Conservation (phyloP, 495 filamentous ascomycete genomes). For the Penicillium atrosanguineum region DNA sequence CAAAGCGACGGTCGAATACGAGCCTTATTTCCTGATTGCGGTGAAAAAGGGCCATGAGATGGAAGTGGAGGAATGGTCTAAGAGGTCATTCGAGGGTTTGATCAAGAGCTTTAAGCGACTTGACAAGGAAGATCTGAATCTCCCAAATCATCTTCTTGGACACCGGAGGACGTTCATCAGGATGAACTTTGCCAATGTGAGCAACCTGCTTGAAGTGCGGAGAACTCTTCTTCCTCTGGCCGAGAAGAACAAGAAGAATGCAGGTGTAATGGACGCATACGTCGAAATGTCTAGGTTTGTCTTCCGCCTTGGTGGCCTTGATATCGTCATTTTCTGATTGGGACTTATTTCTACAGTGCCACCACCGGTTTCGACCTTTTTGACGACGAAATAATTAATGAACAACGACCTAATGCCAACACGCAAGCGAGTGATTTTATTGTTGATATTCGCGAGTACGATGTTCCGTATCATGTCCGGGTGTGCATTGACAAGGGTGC, state of each 20-base stretch:
- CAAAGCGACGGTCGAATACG: conserved; percentile 94
- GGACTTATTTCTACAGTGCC: conserved; percentile 47
- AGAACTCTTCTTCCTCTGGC: conserved; percentile 84
- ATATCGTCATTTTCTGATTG: background rate
- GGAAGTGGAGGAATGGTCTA: conserved; percentile 95
- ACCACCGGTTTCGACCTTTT: conserved; percentile 92
- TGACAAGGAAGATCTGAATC: conserved; percentile 90
- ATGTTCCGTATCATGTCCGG: conserved; percentile 98
- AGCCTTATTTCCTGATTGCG: conserved; percentile 93
- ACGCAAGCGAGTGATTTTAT: conserved; percentile 94
- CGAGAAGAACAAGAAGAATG: conserved; percentile 92
- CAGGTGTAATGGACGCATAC: conserved; percentile 97
- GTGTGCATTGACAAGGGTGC: conserved; percentile 92
- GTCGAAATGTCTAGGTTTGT: conserved; percentile 87
- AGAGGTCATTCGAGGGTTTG: conserved; percentile 77
- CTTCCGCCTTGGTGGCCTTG: background rate
- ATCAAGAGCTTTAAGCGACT: conserved; percentile 74
- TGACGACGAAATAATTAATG: conserved; percentile 84
- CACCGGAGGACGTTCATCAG: conserved; percentile 84
- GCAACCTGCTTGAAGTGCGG: conserved; percentile 77
- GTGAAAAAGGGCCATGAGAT: conserved; percentile 83
- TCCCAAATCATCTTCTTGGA: conserved; percentile 94
- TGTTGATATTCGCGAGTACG: conserved; percentile 98
- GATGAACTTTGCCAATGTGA: conserved; percentile 82
- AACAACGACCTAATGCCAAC: conserved; percentile 77